Evolutionary conservation across 352 stramenopile genomes (phyloP).

Genomic region (Globisporangium viniferum): DNA sequence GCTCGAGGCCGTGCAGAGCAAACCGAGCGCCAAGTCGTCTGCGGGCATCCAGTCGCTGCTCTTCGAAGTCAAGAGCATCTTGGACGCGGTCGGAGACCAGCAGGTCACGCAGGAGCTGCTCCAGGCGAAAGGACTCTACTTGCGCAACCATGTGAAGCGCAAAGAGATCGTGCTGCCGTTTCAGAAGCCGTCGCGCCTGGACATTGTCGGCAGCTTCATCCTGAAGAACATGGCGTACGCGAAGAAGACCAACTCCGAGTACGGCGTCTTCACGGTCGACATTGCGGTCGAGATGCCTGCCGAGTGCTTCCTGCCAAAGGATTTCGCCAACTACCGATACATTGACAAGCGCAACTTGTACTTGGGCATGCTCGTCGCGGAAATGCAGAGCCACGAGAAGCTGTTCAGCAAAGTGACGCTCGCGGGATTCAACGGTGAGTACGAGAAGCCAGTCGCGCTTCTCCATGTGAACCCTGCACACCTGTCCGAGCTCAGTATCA

Average conservation of each 20-base stretch:
- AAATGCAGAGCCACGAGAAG: slow-evolving; percentile 42
- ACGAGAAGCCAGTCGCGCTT: slow-evolving; percentile 71
- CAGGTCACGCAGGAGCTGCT: slow-evolving; percentile 77
- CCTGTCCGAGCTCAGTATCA: slow-evolving; percentile 44
- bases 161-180: slow-evolving; percentile 89
- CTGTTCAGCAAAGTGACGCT: slow-evolving; percentile 58
- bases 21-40: slow-evolving; percentile 42
- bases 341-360: slow-evolving; percentile 89
- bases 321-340: slow-evolving; percentile 89
- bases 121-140: slow-evolving; percentile 43
- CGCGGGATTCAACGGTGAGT: slow-evolving; percentile 71
- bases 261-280: slow-evolving; percentile 68
- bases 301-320: slow-evolving; percentile 82
- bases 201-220: slow-evolving; percentile 88
- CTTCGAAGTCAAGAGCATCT: slow-evolving; percentile 76
- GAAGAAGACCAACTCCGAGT: slow-evolving; percentile 44
- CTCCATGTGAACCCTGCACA: slow-evolving; percentile 43
- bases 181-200: slow-evolving; percentile 59
- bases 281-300: slow-evolving; percentile 80
- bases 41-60: slow-evolving; percentile 64
- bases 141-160: slow-evolving; percentile 75
- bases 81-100: slow-evolving; percentile 59
- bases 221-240: slow-evolving; percentile 77
- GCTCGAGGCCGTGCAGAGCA: slow-evolving; percentile 61
- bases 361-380: slow-evolving; percentile 62